Conservation (phyloP, 2,329 filamentous ascomycete species). For the Arthrobotrys iridis region DNA sequence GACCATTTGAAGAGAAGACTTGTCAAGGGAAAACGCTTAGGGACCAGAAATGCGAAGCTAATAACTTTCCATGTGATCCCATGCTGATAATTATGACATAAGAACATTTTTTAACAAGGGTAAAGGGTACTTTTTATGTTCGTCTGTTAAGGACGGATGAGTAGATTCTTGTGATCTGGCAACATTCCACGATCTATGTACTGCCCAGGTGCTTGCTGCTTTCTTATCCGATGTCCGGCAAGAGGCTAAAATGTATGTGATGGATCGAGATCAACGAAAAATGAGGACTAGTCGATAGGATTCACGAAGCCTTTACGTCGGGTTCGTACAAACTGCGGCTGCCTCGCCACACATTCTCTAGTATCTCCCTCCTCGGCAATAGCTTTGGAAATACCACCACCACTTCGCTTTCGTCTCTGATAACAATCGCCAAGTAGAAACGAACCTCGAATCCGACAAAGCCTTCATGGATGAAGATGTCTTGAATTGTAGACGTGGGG, state of each 20-base stretch:
- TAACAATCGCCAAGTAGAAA: slow-evolving; percentile 88
- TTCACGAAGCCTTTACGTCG: slow-evolving; percentile 31
- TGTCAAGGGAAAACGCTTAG: background rate
- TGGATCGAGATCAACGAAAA: slow-evolving; percentile 9
- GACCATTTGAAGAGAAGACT: slow-evolving; percentile 1
- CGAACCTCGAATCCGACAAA: slow-evolving; percentile 90
- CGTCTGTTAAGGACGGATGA: slow-evolving; percentile 25
- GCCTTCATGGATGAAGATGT: slow-evolving; percentile 93
- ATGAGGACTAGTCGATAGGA: background rate
- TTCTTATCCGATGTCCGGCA: background rate
- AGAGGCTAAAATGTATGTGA: background rate
- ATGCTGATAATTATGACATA: slow-evolving; percentile 37
- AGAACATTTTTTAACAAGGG: slow-evolving; percentile 10
- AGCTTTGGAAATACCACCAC: slow-evolving; percentile 93
- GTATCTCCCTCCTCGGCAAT: slow-evolving; percentile 76
- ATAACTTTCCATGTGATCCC: slow-evolving; percentile 37
- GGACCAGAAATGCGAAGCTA: slow-evolving; percentile 7
- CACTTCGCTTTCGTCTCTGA: slow-evolving; percentile 85
- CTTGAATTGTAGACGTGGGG: slow-evolving; percentile 88
- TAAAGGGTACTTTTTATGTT: background rate
- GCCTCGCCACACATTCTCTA: slow-evolving; percentile 92
- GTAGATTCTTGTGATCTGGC: slow-evolving; percentile 20
- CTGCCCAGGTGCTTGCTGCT: background rate
- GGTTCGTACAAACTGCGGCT: slow-evolving; percentile 79
- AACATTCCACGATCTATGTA: slow-evolving; percentile 18